These are phyloP conservation scores for Pyronema omphalodes DNA, from an alignment of 495 filamentous ascomycete species.

Conservation along the genomic window DNA sequence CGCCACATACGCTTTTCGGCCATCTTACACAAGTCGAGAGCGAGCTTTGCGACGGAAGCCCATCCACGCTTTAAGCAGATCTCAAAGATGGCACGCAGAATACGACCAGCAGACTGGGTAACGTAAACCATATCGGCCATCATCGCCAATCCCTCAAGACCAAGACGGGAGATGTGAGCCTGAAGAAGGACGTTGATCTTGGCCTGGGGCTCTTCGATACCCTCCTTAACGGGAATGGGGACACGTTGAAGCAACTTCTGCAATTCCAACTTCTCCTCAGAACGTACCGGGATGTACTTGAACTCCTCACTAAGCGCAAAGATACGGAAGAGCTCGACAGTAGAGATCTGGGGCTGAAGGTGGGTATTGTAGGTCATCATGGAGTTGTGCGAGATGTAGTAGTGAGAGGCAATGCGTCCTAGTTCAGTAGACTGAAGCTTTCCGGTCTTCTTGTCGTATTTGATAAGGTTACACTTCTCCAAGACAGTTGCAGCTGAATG, in stretches of 20 bases:
- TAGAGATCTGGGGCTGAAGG: constrained; percentile 77
- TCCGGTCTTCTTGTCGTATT: constrained; percentile 88
- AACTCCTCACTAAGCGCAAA: constrained; percentile 96
- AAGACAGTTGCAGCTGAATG: constrained; percentile 82
- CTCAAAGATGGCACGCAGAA: constrained; percentile 88
- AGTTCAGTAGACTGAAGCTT: constrained; percentile 83
- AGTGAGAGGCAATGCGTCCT: constrained; percentile 86
- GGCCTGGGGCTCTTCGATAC: constrained; percentile 86
- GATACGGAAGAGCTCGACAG: constrained; percentile 91
- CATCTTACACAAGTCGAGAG: constrained; percentile 95
- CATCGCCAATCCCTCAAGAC: constrained; percentile 79
- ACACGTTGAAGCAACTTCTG: constrained; percentile 79
- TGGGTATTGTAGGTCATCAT: constrained; percentile 95
- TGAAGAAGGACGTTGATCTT: constrained; percentile 99
- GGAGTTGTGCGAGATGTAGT: constrained; percentile 91
- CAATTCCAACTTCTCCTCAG: constrained; percentile 93
- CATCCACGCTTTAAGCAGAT: constrained; percentile 92
- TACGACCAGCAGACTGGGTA: constrained; percentile 91
- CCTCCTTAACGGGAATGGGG: constrained; percentile 91
- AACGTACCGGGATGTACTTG: constrained; percentile 94
- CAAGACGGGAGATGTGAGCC: constrained; percentile 87
- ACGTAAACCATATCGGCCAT: constrained; percentile 99
- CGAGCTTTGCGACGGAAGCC: constrained; percentile 81
- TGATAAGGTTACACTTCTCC: constrained; percentile 71
- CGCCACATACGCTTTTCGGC: constrained; percentile 99